Percentiles rank a stretch among this genome's conserved stretches.
Evolutionary conservation across 768 basidiomycete species (phyloP).

Genomic region (Crepidotus variabilis): DNA sequence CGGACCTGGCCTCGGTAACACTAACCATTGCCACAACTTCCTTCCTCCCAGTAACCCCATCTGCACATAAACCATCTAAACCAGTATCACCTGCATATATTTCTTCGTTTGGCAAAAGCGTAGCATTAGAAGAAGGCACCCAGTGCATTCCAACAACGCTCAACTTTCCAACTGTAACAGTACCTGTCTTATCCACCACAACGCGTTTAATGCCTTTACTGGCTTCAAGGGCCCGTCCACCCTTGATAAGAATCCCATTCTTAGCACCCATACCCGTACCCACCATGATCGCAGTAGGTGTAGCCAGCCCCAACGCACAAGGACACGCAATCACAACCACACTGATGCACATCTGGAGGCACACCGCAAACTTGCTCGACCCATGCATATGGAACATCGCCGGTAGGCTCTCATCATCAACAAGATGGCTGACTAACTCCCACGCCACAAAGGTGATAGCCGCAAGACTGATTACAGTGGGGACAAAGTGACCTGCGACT

Average conservation of each 20-base stretch:
- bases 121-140: conserved; percentile 38
- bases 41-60: conserved; percentile 56
- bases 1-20: conserved; percentile 86
- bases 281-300: conserved; percentile 99
- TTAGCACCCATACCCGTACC: conserved; percentile 96
- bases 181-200: conserved; percentile 96
- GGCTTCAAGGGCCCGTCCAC: conserved; percentile 90
- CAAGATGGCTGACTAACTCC: conserved; percentile 66
- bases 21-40: conserved; percentile 78
- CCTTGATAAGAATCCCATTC: conserved; percentile 98
- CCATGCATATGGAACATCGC: conserved; percentile 83
- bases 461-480: conserved; percentile 81
- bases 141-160: conserved; percentile 75
- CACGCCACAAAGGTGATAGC: conserved; percentile 78
- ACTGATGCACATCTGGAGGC: conserved; percentile 95
- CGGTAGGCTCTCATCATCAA: conserved; percentile 62
- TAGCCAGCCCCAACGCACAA: conserved; percentile 92
- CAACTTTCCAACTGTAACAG: conserved; percentile 93
- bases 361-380: conserved; percentile 82
- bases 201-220: conserved; percentile 79
- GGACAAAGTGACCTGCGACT: conserved; percentile 94
- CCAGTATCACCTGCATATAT: conserved; percentile 40
- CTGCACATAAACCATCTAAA: conserved; percentile 48
- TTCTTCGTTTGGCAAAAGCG: conserved; percentile 27
- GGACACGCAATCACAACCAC: conserved; percentile 98